Evolutionary conservation across 2,329 filamentous ascomycete genomes (phyloP).

Genomic region (Fusarium liriodendri): DNA sequence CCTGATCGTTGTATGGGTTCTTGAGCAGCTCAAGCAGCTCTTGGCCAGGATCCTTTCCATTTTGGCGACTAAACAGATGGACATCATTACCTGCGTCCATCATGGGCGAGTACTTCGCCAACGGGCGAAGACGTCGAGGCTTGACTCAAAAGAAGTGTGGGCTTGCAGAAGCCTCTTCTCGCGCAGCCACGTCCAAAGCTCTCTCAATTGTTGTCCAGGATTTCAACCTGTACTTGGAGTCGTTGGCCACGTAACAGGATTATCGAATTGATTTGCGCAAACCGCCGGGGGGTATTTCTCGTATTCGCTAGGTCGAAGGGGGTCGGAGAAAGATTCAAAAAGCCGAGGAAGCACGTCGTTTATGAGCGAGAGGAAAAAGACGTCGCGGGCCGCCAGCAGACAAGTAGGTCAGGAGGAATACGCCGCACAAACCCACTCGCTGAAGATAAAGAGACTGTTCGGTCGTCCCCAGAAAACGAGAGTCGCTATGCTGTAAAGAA

Average conservation of each 20-base stretch:
- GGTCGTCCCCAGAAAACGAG: slow-evolving; percentile 24
- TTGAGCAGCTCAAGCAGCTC: slow-evolving; percentile 62
- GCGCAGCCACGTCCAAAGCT: neutral
- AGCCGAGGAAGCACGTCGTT: slow-evolving; percentile 7
- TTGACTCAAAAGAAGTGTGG: slow-evolving; percentile 11
- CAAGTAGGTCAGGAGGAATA: slow-evolving; percentile 15
- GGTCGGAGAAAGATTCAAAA: slow-evolving; percentile 12
- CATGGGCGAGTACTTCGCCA: slow-evolving; percentile 38
- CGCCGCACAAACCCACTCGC: slow-evolving; percentile 21
- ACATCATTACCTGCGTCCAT: slow-evolving; percentile 35
- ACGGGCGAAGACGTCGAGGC: slow-evolving; percentile 35
- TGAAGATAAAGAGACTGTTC: slow-evolving; percentile 4
- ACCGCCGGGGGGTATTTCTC: slow-evolving; percentile 9
- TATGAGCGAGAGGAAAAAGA: slow-evolving; percentile 3
- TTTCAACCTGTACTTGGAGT: neutral
- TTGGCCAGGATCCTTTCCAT: slow-evolving; percentile 49
- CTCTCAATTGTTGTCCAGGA: neutral
- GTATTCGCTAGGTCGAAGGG: slow-evolving; percentile 21
- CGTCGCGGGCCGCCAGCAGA: neutral
- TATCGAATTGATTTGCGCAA: slow-evolving; percentile 11
- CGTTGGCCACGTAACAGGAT: slow-evolving; percentile 3
- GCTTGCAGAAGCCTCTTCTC: neutral
- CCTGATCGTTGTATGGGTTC: slow-evolving; percentile 62
- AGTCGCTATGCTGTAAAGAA: slow-evolving; percentile 23
- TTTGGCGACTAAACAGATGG: slow-evolving; percentile 20